Percentiles rank a stretch among this genome's conserved stretches.
Conservation (phyloP, 2,329 filamentous ascomycete genomes). For the Dactylellina sp. region DNA sequence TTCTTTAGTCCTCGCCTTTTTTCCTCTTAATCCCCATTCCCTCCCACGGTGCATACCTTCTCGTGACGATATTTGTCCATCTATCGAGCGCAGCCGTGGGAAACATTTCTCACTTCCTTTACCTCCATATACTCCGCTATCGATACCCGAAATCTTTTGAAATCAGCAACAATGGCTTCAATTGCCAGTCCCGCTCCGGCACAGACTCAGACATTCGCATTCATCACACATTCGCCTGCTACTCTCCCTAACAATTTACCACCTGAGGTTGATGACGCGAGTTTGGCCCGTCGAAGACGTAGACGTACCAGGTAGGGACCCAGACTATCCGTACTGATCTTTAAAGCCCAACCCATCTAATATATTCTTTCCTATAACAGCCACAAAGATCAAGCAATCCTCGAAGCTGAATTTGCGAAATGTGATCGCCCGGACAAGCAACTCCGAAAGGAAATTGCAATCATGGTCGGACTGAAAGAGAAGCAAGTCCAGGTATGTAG, state of each 20-base stretch:
- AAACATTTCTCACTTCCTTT: conserved; percentile 5
- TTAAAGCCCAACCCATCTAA: not conserved
- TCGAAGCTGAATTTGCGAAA: conserved; percentile 60
- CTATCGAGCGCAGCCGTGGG: conserved; percentile 44
- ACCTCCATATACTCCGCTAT: not conserved
- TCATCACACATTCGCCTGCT: conserved; percentile 60
- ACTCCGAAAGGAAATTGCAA: conserved; percentile 58
- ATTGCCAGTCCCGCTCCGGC: conserved; percentile 31
- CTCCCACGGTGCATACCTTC: conserved; percentile 38
- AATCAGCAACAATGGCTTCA: conserved; percentile 39
- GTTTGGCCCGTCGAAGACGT: conserved; percentile 59
- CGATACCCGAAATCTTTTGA: not conserved
- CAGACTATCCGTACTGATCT: not conserved
- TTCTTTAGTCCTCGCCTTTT: conserved; percentile 31
- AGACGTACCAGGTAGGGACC: conserved; percentile 58
- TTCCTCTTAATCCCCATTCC: conserved; percentile 9
- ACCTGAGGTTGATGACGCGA: conserved; percentile 59
- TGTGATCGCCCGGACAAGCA: conserved; percentile 60
- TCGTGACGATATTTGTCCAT: conserved; percentile 20
- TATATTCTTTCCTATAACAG: conserved; percentile 7
- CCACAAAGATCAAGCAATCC: conserved; percentile 60
- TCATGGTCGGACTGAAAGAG: conserved; percentile 59
- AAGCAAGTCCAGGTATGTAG: conserved; percentile 61
- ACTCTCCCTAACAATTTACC: conserved; percentile 59
- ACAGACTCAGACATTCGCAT: conserved; percentile 58